phyloP scores from a whole-genome alignment of 305 asterid species.

The Plantago coronopus region DNA sequence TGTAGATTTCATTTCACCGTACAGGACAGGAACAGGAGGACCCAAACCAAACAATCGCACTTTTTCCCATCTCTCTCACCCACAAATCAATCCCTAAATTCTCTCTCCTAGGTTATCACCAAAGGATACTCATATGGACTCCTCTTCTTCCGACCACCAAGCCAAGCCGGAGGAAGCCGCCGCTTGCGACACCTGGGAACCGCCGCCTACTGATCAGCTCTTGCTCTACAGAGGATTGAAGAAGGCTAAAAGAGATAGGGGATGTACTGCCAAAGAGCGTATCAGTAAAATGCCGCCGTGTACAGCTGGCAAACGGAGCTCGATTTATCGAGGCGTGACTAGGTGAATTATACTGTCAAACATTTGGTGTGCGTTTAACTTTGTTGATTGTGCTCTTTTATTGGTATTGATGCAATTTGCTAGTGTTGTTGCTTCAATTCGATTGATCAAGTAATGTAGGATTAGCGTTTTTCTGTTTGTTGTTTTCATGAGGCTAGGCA shows the following conservation, averaged over 20 bases:
- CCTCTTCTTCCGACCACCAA: conserved; percentile 63
- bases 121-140: no score
- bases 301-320: conserved; percentile 97
- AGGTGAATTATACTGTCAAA: conserved; percentile 48
- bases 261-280: conserved; percentile 93
- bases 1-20: conserved; percentile 36
- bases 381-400: conserved; percentile 6
- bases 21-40: conserved; percentile 25
- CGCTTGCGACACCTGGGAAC: conserved; percentile 41
- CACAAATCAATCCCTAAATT: conserved; percentile 14
- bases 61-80: conserved; percentile 14
- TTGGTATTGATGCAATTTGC: background rate
- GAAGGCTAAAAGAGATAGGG: conserved; percentile 89
- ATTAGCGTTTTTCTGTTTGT: conserved; percentile 19
- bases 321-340: conserved; percentile 95
- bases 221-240: conserved; percentile 70
- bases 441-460: background rate
- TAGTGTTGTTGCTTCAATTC: background rate
- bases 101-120: conserved; percentile 30
- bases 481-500: conserved; percentile 53
- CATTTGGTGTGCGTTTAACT: conserved; percentile 25
- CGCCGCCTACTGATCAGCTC: conserved; percentile 46
- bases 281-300: conserved; percentile 99
- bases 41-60: conserved; percentile 5
- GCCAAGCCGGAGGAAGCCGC: conserved; percentile 49